Evolutionary conservation across 2,329 filamentous ascomycete genomes (phyloP), one percentile per base, ranked within the genome.

Genomic region (Escovopsis weberi): DNA sequence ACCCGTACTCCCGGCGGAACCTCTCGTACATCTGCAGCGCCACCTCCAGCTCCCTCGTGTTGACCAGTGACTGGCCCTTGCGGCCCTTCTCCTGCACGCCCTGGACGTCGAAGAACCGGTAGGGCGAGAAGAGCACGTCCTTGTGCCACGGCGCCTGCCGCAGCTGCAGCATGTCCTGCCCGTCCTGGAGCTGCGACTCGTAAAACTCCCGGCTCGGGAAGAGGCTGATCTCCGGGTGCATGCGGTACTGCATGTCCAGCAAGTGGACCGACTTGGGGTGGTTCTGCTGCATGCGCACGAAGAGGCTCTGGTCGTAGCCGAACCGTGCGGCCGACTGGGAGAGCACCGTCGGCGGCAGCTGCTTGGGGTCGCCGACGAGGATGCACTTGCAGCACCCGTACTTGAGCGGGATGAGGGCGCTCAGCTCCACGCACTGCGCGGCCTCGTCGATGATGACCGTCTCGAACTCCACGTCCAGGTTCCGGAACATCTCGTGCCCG

Each of bases 361-460:
- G 91, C 60, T 98, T 96, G 0, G 91, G 91, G 66, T 98, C 91
- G 65, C 91, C 91, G 28, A 98, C 91, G 30, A 98, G 76, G 52
- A 98, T 86, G 64, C 91, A 96, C 64, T 95, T 96, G 45, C 84
- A 83, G 61, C 87, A 94, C 43, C 91, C 89, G 55, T 98, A 98
- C 61, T 98, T 98, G 44, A 98, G 74, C 2, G 91, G 91, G 51
- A 98, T 98, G 38, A 98, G 72, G 11, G 91, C 91, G 56, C 87
- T 94, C 56, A 98, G 74, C 65, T 98, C 91, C 47, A 98, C 93
- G 60, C 89, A 98, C 69, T 98, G 91, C 12, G 91, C 91, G 4
- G 91, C 91, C 65, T 98, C 91, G 54, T 98, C 91, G 49, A 98
- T 95, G 52, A 98, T 85, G 50, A 98, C 91, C 0, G 91, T 96